Evolutionary conservation across 2,329 filamentous ascomycete species (phyloP).

Genomic region (Lecanoromycetidae sp.): DNA sequence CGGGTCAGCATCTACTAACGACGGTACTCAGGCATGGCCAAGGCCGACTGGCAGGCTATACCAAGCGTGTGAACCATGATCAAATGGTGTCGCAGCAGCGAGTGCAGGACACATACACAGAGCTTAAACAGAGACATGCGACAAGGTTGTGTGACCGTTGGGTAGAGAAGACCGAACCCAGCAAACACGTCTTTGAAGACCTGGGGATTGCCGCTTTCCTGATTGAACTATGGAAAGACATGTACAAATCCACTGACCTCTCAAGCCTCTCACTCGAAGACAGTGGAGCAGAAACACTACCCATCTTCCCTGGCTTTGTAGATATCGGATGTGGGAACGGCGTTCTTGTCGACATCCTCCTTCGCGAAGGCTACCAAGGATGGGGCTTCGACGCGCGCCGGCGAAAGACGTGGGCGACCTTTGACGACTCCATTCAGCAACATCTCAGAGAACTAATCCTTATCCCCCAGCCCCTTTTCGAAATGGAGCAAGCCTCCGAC

Average conservation of each 20-base stretch:
- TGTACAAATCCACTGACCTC: slow-evolving; percentile 46
- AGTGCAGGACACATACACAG: slow-evolving; percentile 71
- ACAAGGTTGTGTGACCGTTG: slow-evolving; percentile 57
- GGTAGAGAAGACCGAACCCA: slow-evolving; percentile 76
- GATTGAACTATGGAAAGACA: slow-evolving; percentile 77
- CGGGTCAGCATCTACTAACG: slow-evolving; percentile 55
- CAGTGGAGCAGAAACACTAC: slow-evolving; percentile 16
- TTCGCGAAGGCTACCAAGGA: slow-evolving; percentile 66
- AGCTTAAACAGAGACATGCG: slow-evolving; percentile 70
- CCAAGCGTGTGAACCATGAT: slow-evolving; percentile 77
- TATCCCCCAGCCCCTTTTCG: slow-evolving; percentile 41
- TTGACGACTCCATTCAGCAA: slow-evolving; percentile 40
- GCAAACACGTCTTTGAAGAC: slow-evolving; percentile 93
- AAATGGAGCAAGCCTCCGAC: slow-evolving; percentile 17
- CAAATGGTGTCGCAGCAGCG: slow-evolving; percentile 60
- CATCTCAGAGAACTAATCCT: slow-evolving; percentile 49
- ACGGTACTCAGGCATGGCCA: slow-evolving; percentile 63
- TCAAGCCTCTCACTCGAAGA: slow-evolving; percentile 16
- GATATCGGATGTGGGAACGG: slow-evolving; percentile 96
- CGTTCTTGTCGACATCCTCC: slow-evolving; percentile 70
- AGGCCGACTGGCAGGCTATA: slow-evolving; percentile 53
- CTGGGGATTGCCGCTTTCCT: slow-evolving; percentile 81
- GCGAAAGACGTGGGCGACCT: slow-evolving; percentile 73
- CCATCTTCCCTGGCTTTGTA: slow-evolving; percentile 71
- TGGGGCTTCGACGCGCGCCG: slow-evolving; percentile 86